Evolutionary conservation across 768 basidiomycete species (phyloP).

Genomic region (Boletellus emodensis): DNA sequence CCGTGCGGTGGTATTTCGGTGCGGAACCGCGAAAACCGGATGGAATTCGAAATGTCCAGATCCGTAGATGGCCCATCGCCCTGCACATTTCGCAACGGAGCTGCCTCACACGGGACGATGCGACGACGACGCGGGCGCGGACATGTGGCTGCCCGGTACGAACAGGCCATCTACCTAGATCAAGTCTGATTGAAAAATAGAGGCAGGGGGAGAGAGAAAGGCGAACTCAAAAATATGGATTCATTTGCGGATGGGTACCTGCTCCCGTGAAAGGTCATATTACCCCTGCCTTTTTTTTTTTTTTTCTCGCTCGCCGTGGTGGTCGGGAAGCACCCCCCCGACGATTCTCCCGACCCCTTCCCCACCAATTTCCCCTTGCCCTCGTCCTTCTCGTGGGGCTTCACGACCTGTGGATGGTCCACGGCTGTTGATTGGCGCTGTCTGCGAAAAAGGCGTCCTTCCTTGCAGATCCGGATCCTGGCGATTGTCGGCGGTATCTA

Average conservation of each 20-base stretch:
- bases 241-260: constrained; percentile 3
- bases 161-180: constrained; percentile 12
- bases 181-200: constrained; percentile 15
- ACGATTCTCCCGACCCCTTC: neutral
- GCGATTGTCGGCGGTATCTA: constrained; percentile 24
- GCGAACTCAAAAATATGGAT: neutral
- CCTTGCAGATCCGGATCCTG: constrained; percentile 24
- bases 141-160: constrained; percentile 11
- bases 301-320: constrained; percentile 16
- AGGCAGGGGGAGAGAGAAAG: neutral
- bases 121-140: neutral
- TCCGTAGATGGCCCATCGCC: constrained; percentile 9
- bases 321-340: constrained; percentile 19
- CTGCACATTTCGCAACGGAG: constrained; percentile 1
- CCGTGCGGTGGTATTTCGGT: neutral
- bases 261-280: constrained; percentile 21
- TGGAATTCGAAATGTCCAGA: constrained; percentile 12
- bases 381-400: too few relatives aligned
- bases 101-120: too few relatives aligned
- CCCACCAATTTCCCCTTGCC: neutral
- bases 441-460: constrained; percentile 13
- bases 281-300: neutral
- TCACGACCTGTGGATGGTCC: too few relatives aligned
- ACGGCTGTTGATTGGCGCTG: constrained; percentile 18
- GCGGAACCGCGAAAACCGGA: constrained; percentile 14